Base-by-base conservation (phyloP, 768 basidiomycete genomes). In the Pulveroboletus sp. region DNA sequence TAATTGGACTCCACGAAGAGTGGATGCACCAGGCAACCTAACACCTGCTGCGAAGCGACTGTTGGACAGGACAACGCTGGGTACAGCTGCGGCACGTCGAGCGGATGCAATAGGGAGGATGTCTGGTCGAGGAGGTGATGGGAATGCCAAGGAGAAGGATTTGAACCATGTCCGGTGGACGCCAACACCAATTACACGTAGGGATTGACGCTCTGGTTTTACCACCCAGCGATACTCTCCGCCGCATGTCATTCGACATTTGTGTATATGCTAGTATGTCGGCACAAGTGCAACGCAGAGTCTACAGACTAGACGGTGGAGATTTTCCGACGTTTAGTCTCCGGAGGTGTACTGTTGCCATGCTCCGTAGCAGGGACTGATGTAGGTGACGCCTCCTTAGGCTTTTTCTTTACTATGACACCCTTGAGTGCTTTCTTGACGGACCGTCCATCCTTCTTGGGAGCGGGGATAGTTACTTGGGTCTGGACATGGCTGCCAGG, bases 1-100 rank as follows among this genome's bases (percentile, higher is more conserved):
- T 11, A 74, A 73, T 8, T 84, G 80, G 79, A 93, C 92, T 2
- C 91, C 93, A 1, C 76, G 83, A 53, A 78, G 82, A 56, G 77
- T 83, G 14, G 82, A 86, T 39, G 84, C 83, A 38, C 71, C 82
- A 8, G 90, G 89, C 6, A 81, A 77, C 53, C 67, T 95, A 55
- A 94, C 93, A 0, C 93, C 93, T n/a, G 93, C 93, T 26, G 93
- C 83, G 24, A 79, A 75, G 62, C 73, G 84, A 53, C 62, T 96
- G 39, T 69, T 96, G 54, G 82, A 93, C 57, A 73, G 86, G 58
- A 84, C 82, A 7, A 81, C 86, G 0, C 73, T 81, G 73, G 78
- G 83, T 17, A 80, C 79, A 8, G 80, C 80, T 10, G 83, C 80
- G 11, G 60, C 75, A 24, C 76, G 80, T 57, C 75, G 88, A 50